Conservation (phyloP, 1,284 basidiomycete species). For the Papiliotrema flavescens region DNA sequence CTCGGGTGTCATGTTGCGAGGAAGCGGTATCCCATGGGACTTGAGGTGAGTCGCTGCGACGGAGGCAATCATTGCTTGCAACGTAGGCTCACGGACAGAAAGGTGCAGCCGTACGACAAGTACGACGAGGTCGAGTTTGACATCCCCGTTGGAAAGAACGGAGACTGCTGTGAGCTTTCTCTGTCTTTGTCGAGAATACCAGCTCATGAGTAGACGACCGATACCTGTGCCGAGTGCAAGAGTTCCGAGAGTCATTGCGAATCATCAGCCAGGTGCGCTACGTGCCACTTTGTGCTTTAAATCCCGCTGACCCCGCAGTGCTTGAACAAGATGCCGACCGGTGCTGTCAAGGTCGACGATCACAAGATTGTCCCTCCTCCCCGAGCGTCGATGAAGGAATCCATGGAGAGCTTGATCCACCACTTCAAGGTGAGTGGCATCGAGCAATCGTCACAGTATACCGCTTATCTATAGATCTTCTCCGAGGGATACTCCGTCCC, state of each 20-base stretch:
- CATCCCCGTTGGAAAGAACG: slow-evolving; percentile 91
- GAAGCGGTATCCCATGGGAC: slow-evolving; percentile 94
- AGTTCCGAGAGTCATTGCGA: slow-evolving; percentile 89
- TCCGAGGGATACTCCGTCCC: slow-evolving; percentile 98
- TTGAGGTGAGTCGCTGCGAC: slow-evolving; percentile 54
- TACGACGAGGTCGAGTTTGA: slow-evolving; percentile 99
- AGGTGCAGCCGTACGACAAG: slow-evolving; percentile 91
- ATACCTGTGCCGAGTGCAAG: slow-evolving; percentile 95
- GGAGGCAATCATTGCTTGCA: background rate
- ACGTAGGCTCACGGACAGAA: slow-evolving; percentile 46
- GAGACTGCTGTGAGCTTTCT: slow-evolving; percentile 71
- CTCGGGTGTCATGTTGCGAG: slow-evolving; percentile 94
- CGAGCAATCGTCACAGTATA: background rate
- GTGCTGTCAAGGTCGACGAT: slow-evolving; percentile 92
- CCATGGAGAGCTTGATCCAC: slow-evolving; percentile 95
- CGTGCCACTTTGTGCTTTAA: background rate
- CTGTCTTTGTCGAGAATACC: no score
- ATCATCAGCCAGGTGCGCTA: slow-evolving; percentile 72
- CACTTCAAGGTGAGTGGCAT: slow-evolving; percentile 77
- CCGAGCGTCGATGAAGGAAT: slow-evolving; percentile 97
- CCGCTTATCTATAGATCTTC: slow-evolving; percentile 62
- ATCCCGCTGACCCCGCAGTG: slow-evolving; percentile 57
- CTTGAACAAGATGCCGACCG: slow-evolving; percentile 94
- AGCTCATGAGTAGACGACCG: slow-evolving; percentile 44
- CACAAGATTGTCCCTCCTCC: slow-evolving; percentile 98